A percentile compares a stretch with the other conserved stretches of the same genome.
These are phyloP conservation scores for Calonectria ilicicola DNA, from an alignment of 2,329 filamentous ascomycete genomes.

Conservation along the genomic window DNA sequence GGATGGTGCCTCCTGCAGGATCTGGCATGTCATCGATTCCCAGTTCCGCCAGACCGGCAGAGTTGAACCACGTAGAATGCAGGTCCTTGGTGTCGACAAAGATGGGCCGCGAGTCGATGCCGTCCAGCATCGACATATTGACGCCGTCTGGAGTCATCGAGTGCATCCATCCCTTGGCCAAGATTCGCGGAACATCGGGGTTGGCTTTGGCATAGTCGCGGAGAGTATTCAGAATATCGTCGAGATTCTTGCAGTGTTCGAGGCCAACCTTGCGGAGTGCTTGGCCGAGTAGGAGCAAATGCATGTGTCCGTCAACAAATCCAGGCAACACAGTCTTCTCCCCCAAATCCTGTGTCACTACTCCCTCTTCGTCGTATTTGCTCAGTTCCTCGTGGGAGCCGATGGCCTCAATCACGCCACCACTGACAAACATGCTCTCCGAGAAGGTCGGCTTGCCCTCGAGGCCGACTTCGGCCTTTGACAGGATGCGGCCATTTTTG, in stretches of 20 bases:
- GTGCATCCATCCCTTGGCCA: conserved; percentile 69
- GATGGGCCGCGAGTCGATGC: conserved; percentile 60
- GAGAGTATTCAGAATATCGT: conserved; percentile 62
- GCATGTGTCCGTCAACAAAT: conserved; percentile 70
- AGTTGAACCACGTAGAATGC: conserved; percentile 64
- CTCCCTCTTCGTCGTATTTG: conserved; percentile 16
- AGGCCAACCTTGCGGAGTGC: conserved; percentile 64
- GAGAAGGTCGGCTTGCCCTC: conserved; percentile 44
- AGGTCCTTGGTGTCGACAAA: conserved; percentile 64
- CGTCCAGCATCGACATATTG: conserved; percentile 55
- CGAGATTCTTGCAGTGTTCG: conserved; percentile 59
- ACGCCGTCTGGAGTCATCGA: conserved; percentile 60
- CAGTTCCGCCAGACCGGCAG: conserved; percentile 58
- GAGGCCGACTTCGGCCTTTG: conserved; percentile 38
- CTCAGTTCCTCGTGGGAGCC: conserved; percentile 47
- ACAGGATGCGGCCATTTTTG: conserved; percentile 45
- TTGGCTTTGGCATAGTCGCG: conserved; percentile 58
- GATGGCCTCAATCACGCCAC: conserved; percentile 50
- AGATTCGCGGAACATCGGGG: conserved; percentile 60
- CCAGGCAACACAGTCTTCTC: conserved; percentile 61
- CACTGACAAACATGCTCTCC: conserved; percentile 48
- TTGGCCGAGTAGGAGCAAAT: conserved; percentile 66
- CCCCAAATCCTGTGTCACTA: conserved; percentile 41
- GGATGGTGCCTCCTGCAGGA: conserved; percentile 62
- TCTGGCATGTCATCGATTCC: conserved; percentile 53